Conservation (phyloP, 345 rosid genomes). For the Acer yangbiense region DNA sequence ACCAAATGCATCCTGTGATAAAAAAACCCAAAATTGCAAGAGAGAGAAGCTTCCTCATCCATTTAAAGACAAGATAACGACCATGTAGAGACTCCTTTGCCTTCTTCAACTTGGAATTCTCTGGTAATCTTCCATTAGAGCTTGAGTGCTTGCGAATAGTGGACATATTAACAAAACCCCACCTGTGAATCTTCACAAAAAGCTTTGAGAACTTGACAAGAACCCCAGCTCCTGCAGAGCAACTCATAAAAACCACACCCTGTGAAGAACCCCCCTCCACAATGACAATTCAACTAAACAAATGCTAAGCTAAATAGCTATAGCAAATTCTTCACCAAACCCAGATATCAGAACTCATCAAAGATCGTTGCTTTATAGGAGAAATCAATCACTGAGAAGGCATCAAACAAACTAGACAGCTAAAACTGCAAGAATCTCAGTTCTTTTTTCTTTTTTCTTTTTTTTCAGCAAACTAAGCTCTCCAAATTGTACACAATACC, state of each 20-base stretch:
- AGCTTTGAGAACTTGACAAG: slow-evolving; percentile 36
- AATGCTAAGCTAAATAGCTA: slow-evolving; percentile 13
- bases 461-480: slow-evolving; percentile 11
- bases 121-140: slow-evolving; percentile 39
- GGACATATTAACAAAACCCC: slow-evolving; percentile 52
- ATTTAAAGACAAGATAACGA: slow-evolving; percentile 32
- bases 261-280: slow-evolving; percentile 18
- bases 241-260: slow-evolving; percentile 42
- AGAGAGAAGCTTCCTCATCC: slow-evolving; percentile 49
- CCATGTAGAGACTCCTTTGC: slow-evolving; percentile 40
- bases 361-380: slow-evolving; percentile 21
- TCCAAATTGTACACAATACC: slow-evolving; percentile 10
- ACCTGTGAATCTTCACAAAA: slow-evolving; percentile 32
- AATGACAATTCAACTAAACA: slow-evolving; percentile 29
- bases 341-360: slow-evolving; percentile 18
- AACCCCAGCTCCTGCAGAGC: slow-evolving; percentile 42
- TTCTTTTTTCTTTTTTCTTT: slow-evolving; percentile 7
- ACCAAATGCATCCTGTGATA: slow-evolving; percentile 39
- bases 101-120: slow-evolving; percentile 45
- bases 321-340: slow-evolving; percentile 23
- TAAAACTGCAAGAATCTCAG: slow-evolving; percentile 14
- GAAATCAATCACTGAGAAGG: slow-evolving; percentile 12
- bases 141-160: slow-evolving; percentile 49
- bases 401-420: slow-evolving; percentile 17
- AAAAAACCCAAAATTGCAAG: slow-evolving; percentile 40